Percentiles rank a stretch among this genome's conserved stretches.
These are phyloP conservation scores for Tilletia horrida DNA, from an alignment of 1,284 basidiomycete genomes.

Conservation along the genomic window DNA sequence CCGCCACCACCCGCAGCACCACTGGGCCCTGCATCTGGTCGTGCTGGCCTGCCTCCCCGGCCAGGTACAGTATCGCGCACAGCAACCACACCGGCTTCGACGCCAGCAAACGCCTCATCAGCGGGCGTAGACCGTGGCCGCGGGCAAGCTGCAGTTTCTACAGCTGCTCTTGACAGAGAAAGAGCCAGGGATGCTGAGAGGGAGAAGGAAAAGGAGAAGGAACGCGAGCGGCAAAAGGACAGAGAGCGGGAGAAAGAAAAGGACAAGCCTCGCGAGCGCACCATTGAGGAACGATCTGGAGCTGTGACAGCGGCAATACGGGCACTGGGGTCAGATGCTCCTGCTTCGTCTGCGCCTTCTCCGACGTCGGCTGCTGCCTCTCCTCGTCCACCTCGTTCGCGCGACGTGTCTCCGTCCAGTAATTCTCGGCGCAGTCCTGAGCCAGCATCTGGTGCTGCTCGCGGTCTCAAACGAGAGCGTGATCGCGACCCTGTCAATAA, in stretches of 20 bases:
- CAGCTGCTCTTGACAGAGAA: no score
- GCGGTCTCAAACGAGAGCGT: constrained; percentile 4
- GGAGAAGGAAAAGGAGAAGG: constrained; percentile 18
- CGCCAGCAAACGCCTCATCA: no score
- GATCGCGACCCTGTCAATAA: neutral
- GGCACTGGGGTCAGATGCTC: neutral
- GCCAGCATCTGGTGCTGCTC: neutral
- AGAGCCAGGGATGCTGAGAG: neutral
- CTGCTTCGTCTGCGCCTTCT: neutral
- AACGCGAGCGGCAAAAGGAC: constrained; percentile 3
- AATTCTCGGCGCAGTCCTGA: neutral
- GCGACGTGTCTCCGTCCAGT: neutral
- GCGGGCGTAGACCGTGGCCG: no score
- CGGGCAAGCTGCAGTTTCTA: no score
- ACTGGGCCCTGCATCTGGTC: neutral
- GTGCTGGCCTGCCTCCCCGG: neutral
- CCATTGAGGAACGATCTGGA: constrained; percentile 8
- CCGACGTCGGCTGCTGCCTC: neutral
- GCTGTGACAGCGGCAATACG: neutral
- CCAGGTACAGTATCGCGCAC: neutral
- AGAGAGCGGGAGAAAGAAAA: constrained; percentile 14
- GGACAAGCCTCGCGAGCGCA: constrained; percentile 4
- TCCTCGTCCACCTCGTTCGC: constrained; percentile 2
- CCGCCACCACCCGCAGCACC: neutral
- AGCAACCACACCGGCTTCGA: no score